A percentile compares a stretch with the other conserved stretches of the same genome.
These are phyloP conservation scores for Beauveria australis DNA, from an alignment of 2,329 filamentous ascomycete genomes.

Conservation along the genomic window DNA sequence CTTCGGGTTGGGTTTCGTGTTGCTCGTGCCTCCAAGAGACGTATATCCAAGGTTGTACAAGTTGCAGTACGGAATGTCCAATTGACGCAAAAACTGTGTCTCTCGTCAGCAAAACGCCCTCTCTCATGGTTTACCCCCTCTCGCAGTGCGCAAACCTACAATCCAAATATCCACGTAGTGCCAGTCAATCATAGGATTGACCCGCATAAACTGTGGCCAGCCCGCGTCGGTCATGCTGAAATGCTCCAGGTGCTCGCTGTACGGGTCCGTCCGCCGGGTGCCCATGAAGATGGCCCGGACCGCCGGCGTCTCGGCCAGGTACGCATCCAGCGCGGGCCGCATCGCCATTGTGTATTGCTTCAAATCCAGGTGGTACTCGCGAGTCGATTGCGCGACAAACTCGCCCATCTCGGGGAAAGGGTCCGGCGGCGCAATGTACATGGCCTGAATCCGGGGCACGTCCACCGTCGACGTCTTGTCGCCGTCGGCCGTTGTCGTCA, in stretches of 20 bases:
- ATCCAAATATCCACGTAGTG: constrained; percentile 93
- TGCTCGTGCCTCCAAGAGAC: constrained; percentile 78
- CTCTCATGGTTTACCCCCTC: not conserved
- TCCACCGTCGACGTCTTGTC: constrained; percentile 10
- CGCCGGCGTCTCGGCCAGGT: constrained; percentile 54
- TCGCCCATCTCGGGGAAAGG: constrained; percentile 80
- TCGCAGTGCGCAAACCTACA: constrained; percentile 43
- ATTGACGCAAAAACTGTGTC: constrained; percentile 67
- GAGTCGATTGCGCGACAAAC: constrained; percentile 64
- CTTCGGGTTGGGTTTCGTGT: constrained; percentile 84
- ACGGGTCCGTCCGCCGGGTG: constrained; percentile 88
- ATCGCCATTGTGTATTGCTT: constrained; percentile 70
- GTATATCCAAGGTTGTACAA: constrained; percentile 88
- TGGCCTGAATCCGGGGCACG: constrained; percentile 52
- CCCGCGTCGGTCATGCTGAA: constrained; percentile 83
- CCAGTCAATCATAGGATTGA: constrained; percentile 97
- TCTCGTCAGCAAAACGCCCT: constrained; percentile 13
- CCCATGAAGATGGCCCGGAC: constrained; percentile 52
- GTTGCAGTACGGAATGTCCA: constrained; percentile 74
- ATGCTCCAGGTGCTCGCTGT: constrained; percentile 67
- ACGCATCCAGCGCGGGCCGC: constrained; percentile 71
- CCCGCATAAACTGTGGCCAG: constrained; percentile 87
- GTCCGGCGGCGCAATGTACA: constrained; percentile 81
- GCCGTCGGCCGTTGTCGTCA: constrained; percentile 11
- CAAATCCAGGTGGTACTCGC: constrained; percentile 66